These are phyloP conservation scores for Didymella lethalis DNA, from an alignment of 2,329 filamentous ascomycete genomes.

Conservation along the genomic window DNA sequence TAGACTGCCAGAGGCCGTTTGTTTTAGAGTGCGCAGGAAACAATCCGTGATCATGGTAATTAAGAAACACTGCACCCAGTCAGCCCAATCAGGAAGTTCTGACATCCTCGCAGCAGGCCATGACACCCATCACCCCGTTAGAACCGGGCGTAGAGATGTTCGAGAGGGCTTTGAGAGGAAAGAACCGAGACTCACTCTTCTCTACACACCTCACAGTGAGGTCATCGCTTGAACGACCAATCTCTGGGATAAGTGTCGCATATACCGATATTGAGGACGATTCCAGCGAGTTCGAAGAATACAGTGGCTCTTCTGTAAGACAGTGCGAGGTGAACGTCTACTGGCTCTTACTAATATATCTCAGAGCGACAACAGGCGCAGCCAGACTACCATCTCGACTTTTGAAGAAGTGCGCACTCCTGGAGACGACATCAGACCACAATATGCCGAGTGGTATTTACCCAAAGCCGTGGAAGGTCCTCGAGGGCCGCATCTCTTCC, in stretches of 20 bases:
- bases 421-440: conserved; percentile 63
- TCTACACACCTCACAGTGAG: conserved; percentile 50
- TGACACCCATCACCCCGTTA: conserved; percentile 56
- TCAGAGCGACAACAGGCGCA: conserved; percentile 68
- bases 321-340: not conserved
- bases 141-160: conserved; percentile 59
- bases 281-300: conserved; percentile 55
- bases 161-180: conserved; percentile 48
- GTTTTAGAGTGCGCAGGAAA: conserved; percentile 30
- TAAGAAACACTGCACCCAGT: conserved; percentile 2
- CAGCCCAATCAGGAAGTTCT: conserved; percentile 29
- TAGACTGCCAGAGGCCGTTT: conserved; percentile 30
- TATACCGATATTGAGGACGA: conserved; percentile 77
- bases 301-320: conserved; percentile 72
- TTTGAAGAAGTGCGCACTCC: conserved; percentile 86
- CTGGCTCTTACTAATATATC: conserved; percentile 36
- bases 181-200: conserved; percentile 65
- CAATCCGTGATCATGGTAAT: conserved; percentile 49
- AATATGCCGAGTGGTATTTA: conserved; percentile 66
- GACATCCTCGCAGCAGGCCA: conserved; percentile 51
- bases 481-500: conserved; percentile 85
- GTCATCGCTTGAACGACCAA: conserved; percentile 62
- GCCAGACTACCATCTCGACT: conserved; percentile 85
- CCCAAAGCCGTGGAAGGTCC: conserved; percentile 79
- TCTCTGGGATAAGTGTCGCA: conserved; percentile 78